Conservation (phyloP, 208 protist genomes). For the Crithidia brevicula region DNA sequence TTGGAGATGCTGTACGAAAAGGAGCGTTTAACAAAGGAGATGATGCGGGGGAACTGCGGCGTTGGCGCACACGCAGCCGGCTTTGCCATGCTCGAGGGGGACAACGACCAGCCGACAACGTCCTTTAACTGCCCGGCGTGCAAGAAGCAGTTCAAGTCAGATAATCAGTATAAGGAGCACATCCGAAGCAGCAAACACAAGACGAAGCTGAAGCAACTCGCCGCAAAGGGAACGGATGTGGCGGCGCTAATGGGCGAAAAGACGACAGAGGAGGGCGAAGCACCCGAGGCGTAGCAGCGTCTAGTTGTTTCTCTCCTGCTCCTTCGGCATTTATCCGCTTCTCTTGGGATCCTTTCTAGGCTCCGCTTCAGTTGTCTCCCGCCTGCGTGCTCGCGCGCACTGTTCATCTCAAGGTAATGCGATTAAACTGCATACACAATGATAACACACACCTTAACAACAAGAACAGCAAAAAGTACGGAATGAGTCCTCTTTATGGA, state of each 20-base stretch:
- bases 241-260: slow-evolving; percentile 70
- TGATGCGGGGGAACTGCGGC: slow-evolving; percentile 49
- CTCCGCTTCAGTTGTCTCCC: too few species aligned
- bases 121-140: slow-evolving; percentile 82
- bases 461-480: too few species aligned
- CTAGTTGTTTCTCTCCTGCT: not conserved
- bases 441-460: too few species aligned
- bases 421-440: too few species aligned
- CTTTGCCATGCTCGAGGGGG: slow-evolving; percentile 73
- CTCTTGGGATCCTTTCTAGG: too few species aligned
- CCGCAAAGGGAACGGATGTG: slow-evolving; percentile 77
- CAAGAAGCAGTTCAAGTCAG: slow-evolving; percentile 88
- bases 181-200: slow-evolving; percentile 91
- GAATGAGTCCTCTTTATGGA: too few species aligned
- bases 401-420: too few species aligned
- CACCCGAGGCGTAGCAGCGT: not conserved
- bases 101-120: slow-evolving; percentile 21
- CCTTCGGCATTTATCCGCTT: too few species aligned
- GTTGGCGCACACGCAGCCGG: slow-evolving; percentile 46
- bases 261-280: slow-evolving; percentile 1
- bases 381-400: too few species aligned
- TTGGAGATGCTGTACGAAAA: slow-evolving; percentile 90
- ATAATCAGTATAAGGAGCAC: slow-evolving; percentile 88
- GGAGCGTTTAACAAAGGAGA: slow-evolving; percentile 69
- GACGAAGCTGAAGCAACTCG: slow-evolving; percentile 84